Conservation (phyloP, 1,284 basidiomycete species). For the Cryptococcus wingfieldii region DNA sequence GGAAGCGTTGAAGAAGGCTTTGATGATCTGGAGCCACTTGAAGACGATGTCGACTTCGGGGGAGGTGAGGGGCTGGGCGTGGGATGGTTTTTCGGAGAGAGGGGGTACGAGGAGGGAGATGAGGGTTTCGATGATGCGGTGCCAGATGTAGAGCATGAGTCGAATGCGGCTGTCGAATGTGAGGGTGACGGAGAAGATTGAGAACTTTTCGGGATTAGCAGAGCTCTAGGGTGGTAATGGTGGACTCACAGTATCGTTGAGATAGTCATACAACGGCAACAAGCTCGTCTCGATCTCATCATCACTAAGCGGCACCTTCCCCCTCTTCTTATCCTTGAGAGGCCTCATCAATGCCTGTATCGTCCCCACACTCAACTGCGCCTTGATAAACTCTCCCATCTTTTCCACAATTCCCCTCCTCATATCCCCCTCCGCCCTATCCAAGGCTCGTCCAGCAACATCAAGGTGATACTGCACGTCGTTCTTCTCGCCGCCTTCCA, state of each 20-base stretch:
- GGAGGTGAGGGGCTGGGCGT: slow-evolving; percentile 1
- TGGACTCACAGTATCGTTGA: slow-evolving; percentile 43
- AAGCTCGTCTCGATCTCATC: slow-evolving; percentile 40
- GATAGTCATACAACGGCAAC: slow-evolving; percentile 40
- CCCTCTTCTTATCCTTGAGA: slow-evolving; percentile 38
- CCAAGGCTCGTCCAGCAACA: slow-evolving; percentile 28
- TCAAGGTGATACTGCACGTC: slow-evolving; percentile 43
- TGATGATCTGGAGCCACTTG: slow-evolving; percentile 46
- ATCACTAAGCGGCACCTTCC: slow-evolving; percentile 28
- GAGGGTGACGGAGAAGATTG: slow-evolving; percentile 41
- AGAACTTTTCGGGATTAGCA: slow-evolving; percentile 28
- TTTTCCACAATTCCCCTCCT: slow-evolving; percentile 37
- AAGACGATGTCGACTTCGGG: slow-evolving; percentile 44
- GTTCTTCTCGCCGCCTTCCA: slow-evolving; percentile 41
- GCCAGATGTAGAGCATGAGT: slow-evolving; percentile 40
- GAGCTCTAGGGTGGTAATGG: background rate
- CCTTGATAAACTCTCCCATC: slow-evolving; percentile 39
- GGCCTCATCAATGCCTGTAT: slow-evolving; percentile 29
- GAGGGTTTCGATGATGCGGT: slow-evolving; percentile 38
- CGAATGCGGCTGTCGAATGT: slow-evolving; percentile 21
- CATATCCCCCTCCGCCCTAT: slow-evolving; percentile 41
- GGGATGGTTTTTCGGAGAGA: slow-evolving; percentile 35
- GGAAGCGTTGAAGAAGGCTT: slow-evolving; percentile 46
- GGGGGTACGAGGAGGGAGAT: slow-evolving; percentile 46
- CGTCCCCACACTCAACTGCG: slow-evolving; percentile 22